A percentile compares a stretch with the other conserved stretches of the same genome.
These are phyloP conservation scores for Dendrobium chrysotoxum DNA, from an alignment of 106 monocot genomes.

Conservation along the genomic window DNA sequence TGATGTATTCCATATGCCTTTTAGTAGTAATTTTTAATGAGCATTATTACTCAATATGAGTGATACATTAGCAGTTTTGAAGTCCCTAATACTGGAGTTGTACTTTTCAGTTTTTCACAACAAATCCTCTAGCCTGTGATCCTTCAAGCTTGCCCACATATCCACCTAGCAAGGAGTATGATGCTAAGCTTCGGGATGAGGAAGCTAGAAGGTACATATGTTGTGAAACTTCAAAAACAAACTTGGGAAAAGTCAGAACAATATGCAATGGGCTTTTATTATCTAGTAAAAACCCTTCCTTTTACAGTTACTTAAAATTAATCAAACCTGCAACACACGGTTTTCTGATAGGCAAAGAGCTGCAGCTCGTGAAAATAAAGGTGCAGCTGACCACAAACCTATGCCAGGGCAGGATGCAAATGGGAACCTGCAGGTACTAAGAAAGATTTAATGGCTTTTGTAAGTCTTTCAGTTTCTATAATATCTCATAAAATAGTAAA, in stretches of 20 bases:
- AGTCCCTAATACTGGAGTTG: neutral
- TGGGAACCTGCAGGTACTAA: constrained; percentile 21
- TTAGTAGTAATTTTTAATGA: neutral
- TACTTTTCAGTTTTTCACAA: constrained; percentile 40
- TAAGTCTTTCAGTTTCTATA: neutral
- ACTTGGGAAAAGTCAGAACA: neutral
- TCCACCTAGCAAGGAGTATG: constrained; percentile 86
- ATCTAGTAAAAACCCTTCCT: neutral
- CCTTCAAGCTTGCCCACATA: constrained; percentile 70
- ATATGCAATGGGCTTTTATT: neutral
- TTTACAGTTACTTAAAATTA: neutral
- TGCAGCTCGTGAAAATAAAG: constrained; percentile 24
- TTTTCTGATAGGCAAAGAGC: constrained; percentile 35
- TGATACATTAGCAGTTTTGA: neutral
- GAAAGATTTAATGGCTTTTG: neutral
- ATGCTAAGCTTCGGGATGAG: constrained; percentile 58
- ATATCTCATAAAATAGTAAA: neutral
- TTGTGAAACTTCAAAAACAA: neutral
- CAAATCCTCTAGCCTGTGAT: constrained; percentile 43
- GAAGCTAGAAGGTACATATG: constrained; percentile 56
- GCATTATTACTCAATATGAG: neutral
- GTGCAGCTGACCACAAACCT: constrained; percentile 9
- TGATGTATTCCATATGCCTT: neutral
- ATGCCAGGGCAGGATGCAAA: constrained; percentile 14
- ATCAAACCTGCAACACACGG: neutral